Evolutionary conservation across 805 yeast genomes (phyloP), one percentile per base, ranked within the genome.

Genomic region (Hemisphaericaspora nanyangensis): DNA sequence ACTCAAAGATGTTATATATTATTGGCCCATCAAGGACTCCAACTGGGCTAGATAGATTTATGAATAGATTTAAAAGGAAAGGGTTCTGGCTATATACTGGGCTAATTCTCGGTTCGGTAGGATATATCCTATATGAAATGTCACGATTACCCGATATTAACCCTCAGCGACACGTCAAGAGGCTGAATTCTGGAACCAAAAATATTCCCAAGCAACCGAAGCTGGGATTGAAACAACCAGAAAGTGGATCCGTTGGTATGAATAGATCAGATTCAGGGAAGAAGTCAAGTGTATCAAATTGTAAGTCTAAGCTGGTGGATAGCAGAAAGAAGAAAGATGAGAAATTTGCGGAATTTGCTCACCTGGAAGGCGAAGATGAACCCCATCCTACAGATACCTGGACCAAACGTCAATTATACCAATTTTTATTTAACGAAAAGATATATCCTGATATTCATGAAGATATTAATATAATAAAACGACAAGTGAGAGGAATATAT

Each of bases 31-130:
- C 26, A 22, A 22, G 5, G 26, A 22, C 26, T 3, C 26, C 26
- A 8, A 22, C 26, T 8, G 26, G 26, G 26, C 41, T 67, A 8
- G 67, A 65, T 38, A 46, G 61, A 26, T 46, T 52, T 16, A 47
- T 64, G 38, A 54, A 54, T 46, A 48, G 46, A 42, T 38, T 63
- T 42, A 61, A 59, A 47, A 54, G 63, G 34, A 60, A 58, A 28
- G 65, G 70, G 7, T 60, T 66, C 36, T 60, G 62, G 41, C 25
- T 65, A 16, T 68, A 61, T 40, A 47, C 67, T 4, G 51, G 58
- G 3, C 28, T 68, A 7, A 53, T 68, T 7, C 41, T 65, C 15
- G 55, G 45, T 12, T 53, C 63, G 12, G 53, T 63, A 12, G 49
- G 50, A 11, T 63, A 60, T 39, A 53, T 56, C 11, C 50, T 58